These are phyloP conservation scores for Pharus latifolius DNA, from an alignment of 176 grass and related monocot species.

Conservation along the genomic window DNA sequence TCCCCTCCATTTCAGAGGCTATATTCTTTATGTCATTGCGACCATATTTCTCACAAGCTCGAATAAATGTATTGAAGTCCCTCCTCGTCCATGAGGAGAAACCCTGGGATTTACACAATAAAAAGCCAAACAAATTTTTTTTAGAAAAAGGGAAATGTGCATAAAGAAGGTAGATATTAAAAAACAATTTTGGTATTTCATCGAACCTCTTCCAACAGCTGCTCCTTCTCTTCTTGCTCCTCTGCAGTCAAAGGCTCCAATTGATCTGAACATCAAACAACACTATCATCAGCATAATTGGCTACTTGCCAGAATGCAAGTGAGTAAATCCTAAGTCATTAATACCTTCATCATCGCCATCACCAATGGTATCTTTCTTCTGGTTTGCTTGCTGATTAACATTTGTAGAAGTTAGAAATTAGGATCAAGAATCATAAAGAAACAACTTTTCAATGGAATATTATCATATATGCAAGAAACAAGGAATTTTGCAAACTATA, in stretches of 20 bases:
- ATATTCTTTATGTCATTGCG: constrained; percentile 61
- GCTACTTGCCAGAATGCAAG: neutral
- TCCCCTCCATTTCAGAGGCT: constrained; percentile 74
- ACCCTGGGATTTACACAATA: constrained; percentile 30
- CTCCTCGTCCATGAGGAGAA: constrained; percentile 77
- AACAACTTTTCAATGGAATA: neutral
- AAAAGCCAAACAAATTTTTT: neutral
- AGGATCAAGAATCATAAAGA: constrained; percentile 1
- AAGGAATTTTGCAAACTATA: no score
- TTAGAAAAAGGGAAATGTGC: neutral
- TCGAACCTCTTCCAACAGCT: constrained; percentile 50
- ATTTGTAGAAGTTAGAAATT: neutral
- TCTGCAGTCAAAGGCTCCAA: constrained; percentile 41
- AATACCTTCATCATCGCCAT: constrained; percentile 65
- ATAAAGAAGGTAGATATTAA: neutral
- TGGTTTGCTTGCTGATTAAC: constrained; percentile 59
- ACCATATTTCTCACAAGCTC: constrained; percentile 83
- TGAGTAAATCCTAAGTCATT: constrained; percentile 6
- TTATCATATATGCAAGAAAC: neutral
- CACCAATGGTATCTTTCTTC: constrained; percentile 69
- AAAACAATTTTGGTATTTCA: neutral
- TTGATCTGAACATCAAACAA: constrained; percentile 29
- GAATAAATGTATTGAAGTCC: constrained; percentile 75
- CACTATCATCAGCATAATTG: neutral
- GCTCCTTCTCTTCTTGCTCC: constrained; percentile 66